phyloP scores from a whole-genome alignment of 2,329 filamentous ascomycete species.

The Calonectria naviculata region DNA sequence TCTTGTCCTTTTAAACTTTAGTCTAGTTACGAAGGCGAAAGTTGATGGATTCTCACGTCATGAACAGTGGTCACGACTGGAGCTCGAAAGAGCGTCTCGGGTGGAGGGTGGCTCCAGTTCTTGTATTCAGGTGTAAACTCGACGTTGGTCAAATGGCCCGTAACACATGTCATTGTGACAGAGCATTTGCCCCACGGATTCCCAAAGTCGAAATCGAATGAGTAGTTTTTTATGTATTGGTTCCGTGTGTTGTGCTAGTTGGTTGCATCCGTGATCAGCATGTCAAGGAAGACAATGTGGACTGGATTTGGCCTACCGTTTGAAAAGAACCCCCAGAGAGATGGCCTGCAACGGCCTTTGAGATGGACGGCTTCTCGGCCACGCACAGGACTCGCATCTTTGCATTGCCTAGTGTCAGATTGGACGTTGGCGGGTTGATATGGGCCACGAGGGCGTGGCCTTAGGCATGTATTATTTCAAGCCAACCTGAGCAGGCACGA shows the following conservation, averaged over 20 bases:
- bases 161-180: conserved; percentile 94
- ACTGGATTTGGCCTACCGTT: conserved; percentile 69
- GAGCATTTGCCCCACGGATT: conserved; percentile 81
- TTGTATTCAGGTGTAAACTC: conserved; percentile 82
- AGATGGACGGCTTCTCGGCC: conserved; percentile 86
- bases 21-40: not conserved
- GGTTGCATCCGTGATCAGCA: conserved; percentile 30
- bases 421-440: not conserved
- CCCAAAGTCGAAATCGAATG: conserved; percentile 90
- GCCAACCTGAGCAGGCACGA: not conserved
- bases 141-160: conserved; percentile 85
- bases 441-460: conserved; percentile 6
- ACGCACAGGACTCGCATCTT: conserved; percentile 66
- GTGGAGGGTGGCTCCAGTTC: conserved; percentile 85
- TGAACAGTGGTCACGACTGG: conserved; percentile 76
- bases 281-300: not conserved
- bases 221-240: conserved; percentile 92
- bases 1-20: conserved; percentile 72
- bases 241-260: conserved; percentile 74
- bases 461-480: conserved; percentile 4
- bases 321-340: conserved; percentile 80
- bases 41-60: conserved; percentile 61
- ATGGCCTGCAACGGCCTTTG: conserved; percentile 92
- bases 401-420: not conserved
- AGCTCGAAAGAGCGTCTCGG: conserved; percentile 83